phyloP scores from a whole-genome alignment of 2,329 filamentous ascomycete species.

The Pestalotiopsis sp. region DNA sequence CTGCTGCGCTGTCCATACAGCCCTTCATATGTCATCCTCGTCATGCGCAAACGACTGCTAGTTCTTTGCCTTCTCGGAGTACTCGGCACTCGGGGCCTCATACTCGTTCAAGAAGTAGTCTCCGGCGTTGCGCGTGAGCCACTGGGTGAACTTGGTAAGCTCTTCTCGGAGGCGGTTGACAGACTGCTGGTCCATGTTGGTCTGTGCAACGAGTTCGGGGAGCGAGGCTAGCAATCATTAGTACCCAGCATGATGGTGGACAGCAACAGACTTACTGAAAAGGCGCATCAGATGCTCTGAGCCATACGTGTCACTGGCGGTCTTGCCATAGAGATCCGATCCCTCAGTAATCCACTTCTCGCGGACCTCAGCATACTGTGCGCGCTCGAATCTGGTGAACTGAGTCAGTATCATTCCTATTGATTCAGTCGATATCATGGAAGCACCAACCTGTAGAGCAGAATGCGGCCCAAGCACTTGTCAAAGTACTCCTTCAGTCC shows the following conservation, averaged over 20 bases:
- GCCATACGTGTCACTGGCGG: conserved; percentile 80
- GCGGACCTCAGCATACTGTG: conserved; percentile 79
- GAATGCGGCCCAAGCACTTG: conserved; percentile 79
- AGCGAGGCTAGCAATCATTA: conserved; percentile 65
- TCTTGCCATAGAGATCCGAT: conserved; percentile 68
- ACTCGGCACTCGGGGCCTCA: conserved; percentile 70
- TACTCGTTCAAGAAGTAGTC: conserved; percentile 79
- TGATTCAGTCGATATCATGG: background rate
- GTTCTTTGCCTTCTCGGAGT: conserved; percentile 64
- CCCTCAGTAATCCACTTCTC: conserved; percentile 65
- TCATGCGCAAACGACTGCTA: conserved; percentile 12
- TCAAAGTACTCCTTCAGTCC: conserved; percentile 95
- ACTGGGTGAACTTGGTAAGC: conserved; percentile 79
- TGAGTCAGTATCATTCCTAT: conserved; percentile 21
- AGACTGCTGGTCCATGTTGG: conserved; percentile 94
- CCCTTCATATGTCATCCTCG: background rate
- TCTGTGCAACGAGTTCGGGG: conserved; percentile 92
- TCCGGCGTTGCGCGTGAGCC: conserved; percentile 75
- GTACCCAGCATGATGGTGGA: background rate
- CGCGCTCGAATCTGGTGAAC: conserved; percentile 73
- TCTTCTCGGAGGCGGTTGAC: conserved; percentile 88
- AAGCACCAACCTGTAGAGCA: conserved; percentile 71
- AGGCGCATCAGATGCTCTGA: conserved; percentile 89
- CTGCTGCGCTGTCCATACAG: background rate
- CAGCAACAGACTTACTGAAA: conserved; percentile 63